Evolutionary conservation across 345 rosid genomes (phyloP).

Genomic region (Clarkia xantiana): DNA sequence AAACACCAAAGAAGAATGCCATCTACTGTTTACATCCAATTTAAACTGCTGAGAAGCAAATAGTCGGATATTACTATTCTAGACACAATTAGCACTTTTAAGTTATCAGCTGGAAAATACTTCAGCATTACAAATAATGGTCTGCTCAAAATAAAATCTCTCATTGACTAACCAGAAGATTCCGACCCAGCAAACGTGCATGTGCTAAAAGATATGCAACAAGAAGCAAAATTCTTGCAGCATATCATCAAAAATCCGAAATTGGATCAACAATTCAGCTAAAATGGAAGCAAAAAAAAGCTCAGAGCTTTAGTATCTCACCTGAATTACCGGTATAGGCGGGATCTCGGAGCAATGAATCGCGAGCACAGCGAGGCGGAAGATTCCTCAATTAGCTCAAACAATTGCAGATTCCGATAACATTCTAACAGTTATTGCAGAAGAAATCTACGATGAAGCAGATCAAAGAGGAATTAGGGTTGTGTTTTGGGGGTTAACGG

Average conservation of each 20-base stretch:
- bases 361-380: constrained; percentile 1
- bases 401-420: neutral
- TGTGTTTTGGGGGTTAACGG: constrained; percentile 5
- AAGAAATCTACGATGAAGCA: neutral
- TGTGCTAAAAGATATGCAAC: neutral
- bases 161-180: neutral
- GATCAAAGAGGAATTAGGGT: constrained; percentile 5
- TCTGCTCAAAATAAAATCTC: neutral
- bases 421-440: neutral
- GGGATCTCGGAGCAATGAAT: constrained; percentile 4
- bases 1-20: neutral
- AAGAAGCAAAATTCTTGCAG: neutral
- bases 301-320: neutral
- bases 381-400: constrained; percentile 1
- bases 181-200: neutral
- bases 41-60: too few species aligned
- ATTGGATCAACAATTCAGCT: neutral
- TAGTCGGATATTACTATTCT: too few species aligned
- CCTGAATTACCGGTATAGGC: neutral
- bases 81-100: neutral
- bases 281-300: neutral
- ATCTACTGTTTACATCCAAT: too few species aligned
- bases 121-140: neutral
- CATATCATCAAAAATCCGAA: neutral
- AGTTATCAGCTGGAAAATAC: neutral